phyloP scores from a whole-genome alignment of 495 filamentous ascomycete species.

The Trichoderma virens region DNA sequence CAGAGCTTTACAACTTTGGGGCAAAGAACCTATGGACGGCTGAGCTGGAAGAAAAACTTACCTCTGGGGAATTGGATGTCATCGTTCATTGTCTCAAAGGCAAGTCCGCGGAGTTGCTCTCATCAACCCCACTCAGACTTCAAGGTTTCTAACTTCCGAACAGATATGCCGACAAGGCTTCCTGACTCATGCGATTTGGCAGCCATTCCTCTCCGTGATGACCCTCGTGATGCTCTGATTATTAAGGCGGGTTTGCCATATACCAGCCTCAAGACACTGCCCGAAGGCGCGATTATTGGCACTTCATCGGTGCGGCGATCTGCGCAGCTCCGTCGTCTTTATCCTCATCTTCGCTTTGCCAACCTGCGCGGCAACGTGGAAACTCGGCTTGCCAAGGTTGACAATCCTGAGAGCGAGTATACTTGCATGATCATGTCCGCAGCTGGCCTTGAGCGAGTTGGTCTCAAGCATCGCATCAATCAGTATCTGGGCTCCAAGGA shows the following conservation, averaged over 20 bases:
- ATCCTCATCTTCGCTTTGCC: not conserved
- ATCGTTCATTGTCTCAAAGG: conserved; percentile 1
- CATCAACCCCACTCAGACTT: too few species aligned
- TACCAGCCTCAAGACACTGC: not conserved
- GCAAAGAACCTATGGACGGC: conserved; percentile 3
- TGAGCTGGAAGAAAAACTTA: not conserved
- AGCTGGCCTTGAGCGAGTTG: not conserved
- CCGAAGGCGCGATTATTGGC: not conserved
- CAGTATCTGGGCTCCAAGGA: not conserved
- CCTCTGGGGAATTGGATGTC: not conserved
- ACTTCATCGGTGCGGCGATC: not conserved
- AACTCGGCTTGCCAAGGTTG: not conserved
- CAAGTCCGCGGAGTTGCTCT: too few species aligned
- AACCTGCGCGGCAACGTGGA: not conserved
- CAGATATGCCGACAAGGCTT: conserved; percentile 1
- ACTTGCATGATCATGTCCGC: conserved; percentile 6
- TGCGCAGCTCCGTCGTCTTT: not conserved
- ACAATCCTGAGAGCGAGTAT: not conserved
- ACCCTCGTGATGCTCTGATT: not conserved
- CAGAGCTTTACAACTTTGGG: conserved; percentile 1
- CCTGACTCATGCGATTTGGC: not conserved
- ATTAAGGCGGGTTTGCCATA: not conserved
- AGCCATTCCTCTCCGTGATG: not conserved
- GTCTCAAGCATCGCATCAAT: conserved; percentile 4
- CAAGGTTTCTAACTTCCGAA: too few species aligned